phyloP scores from a whole-genome alignment of 805 yeast species.

The Cyberlindnera maclurae region DNA sequence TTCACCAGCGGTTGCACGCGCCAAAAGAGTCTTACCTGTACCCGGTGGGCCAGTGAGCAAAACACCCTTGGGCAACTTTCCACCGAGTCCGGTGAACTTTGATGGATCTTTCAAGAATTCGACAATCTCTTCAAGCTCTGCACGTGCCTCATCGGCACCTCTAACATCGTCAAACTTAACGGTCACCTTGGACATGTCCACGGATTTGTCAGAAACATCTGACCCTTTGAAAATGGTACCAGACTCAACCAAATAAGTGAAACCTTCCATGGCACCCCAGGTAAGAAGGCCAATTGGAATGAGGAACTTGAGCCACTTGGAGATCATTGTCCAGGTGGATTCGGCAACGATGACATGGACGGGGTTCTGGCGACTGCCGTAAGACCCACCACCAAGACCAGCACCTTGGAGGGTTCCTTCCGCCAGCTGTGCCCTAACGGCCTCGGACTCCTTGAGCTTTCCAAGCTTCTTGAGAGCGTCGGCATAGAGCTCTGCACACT shows the following conservation, averaged over 20 bases:
- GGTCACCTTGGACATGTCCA: slow-evolving; percentile 77
- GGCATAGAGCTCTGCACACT: slow-evolving; percentile 70
- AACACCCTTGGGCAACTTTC: slow-evolving; percentile 96
- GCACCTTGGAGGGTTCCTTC: slow-evolving; percentile 21
- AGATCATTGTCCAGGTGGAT: slow-evolving; percentile 65
- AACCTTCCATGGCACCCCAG: slow-evolving; percentile 74
- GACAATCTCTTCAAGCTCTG: slow-evolving; percentile 96
- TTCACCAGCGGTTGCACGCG: slow-evolving; percentile 98
- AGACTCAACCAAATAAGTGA: slow-evolving; percentile 74
- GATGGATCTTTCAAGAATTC: slow-evolving; percentile 95
- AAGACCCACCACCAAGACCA: slow-evolving; percentile 15
- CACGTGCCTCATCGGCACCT: slow-evolving; percentile 98
- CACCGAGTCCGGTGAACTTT: slow-evolving; percentile 93
- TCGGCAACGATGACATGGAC: slow-evolving; percentile 92
- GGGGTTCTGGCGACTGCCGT: slow-evolving; percentile 73
- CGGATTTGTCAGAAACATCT: slow-evolving; percentile 68
- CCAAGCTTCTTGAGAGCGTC: slow-evolving; percentile 80
- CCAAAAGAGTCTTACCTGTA: slow-evolving; percentile 94
- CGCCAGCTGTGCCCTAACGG: slow-evolving; percentile 35
- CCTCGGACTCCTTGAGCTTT: slow-evolving; percentile 69
- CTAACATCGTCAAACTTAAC: slow-evolving; percentile 90
- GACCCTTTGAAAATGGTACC: slow-evolving; percentile 72
- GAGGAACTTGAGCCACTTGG: slow-evolving; percentile 86
- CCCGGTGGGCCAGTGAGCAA: slow-evolving; percentile 98
- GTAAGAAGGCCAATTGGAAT: slow-evolving; percentile 73